Percentiles rank a stretch among this genome's conserved stretches.
These are phyloP conservation scores for Lactifluus hygrophoroides DNA, from an alignment of 768 basidiomycete genomes.

Conservation along the genomic window DNA sequence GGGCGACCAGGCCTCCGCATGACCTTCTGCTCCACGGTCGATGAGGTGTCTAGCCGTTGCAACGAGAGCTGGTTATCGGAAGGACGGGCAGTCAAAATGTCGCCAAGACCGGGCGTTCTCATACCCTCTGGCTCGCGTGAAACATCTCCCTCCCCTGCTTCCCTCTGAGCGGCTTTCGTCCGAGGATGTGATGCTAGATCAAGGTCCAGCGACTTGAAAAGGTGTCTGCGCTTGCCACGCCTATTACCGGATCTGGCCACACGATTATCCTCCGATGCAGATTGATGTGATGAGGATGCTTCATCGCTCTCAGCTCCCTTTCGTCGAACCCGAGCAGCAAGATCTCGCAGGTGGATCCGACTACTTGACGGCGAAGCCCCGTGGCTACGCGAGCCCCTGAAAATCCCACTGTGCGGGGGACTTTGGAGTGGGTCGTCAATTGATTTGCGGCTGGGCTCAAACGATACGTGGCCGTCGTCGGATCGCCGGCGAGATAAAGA, in stretches of 20 bases:
- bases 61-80: not conserved
- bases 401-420: conserved; percentile 31
- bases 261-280: conserved; percentile 18
- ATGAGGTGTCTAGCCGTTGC: not conserved
- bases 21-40: not conserved
- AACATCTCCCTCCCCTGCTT: not conserved
- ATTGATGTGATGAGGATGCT: conserved; percentile 33
- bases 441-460: conserved; percentile 49
- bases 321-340: conserved; percentile 28
- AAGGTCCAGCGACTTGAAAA: conserved; percentile 13
- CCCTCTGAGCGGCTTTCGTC: not conserved
- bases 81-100: not conserved
- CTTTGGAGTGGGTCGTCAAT: conserved; percentile 32
- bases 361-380: conserved; percentile 39
- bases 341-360: conserved; percentile 32
- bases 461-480: conserved; percentile 44
- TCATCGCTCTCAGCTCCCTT: conserved; percentile 38
- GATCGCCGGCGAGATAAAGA: conserved; percentile 27
- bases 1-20: not conserved
- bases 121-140: not conserved
- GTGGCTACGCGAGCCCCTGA: conserved; percentile 29
- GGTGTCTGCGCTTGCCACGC: conserved; percentile 3
- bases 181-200: conserved; percentile 12
- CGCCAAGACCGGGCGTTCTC: not conserved
- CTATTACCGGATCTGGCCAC: conserved; percentile 4